Conservation (phyloP, 2,329 filamentous ascomycete genomes). For the Pyrenophora teres region DNA sequence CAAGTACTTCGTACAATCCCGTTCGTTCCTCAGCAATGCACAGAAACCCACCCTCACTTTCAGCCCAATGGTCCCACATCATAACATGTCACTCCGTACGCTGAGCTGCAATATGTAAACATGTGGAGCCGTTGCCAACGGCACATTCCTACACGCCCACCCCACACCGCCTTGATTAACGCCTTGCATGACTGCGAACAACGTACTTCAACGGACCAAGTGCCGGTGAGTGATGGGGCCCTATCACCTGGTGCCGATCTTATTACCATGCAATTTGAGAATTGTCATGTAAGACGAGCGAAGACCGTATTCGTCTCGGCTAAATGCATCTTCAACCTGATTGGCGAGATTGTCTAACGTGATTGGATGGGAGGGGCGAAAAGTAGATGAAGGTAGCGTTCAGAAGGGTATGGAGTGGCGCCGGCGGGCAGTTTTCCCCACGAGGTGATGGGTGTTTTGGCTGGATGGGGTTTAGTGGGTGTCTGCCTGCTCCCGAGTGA, state of each 20-base stretch:
- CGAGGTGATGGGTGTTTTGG: neutral
- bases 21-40: constrained; percentile 28
- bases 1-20: neutral
- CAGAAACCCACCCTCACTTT: constrained; percentile 10
- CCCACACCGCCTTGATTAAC: constrained; percentile 14
- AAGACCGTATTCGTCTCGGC: constrained; percentile 1
- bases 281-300: neutral
- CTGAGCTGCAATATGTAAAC: constrained; percentile 16
- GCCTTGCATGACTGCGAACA: constrained; percentile 2
- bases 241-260: constrained; percentile 4
- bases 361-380: too few relatives aligned
- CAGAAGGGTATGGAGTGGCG: neutral
- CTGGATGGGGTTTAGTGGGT: constrained; percentile 1
- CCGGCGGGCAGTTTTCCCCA: constrained; percentile 5
- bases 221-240: constrained; percentile 14
- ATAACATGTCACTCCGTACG: neutral
- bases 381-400: too few relatives aligned
- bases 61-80: constrained; percentile 8
- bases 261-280: constrained; percentile 9
- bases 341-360: neutral
- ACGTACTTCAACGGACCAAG: constrained; percentile 9
- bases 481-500: constrained; percentile 22
- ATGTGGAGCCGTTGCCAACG: constrained; percentile 2
- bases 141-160: constrained; percentile 7
- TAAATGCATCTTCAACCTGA: constrained; percentile 4